Percentiles rank a stretch among this genome's conserved stretches.
Conservation (phyloP, 2,329 filamentous ascomycete genomes). For the Truncatella angustata region DNA sequence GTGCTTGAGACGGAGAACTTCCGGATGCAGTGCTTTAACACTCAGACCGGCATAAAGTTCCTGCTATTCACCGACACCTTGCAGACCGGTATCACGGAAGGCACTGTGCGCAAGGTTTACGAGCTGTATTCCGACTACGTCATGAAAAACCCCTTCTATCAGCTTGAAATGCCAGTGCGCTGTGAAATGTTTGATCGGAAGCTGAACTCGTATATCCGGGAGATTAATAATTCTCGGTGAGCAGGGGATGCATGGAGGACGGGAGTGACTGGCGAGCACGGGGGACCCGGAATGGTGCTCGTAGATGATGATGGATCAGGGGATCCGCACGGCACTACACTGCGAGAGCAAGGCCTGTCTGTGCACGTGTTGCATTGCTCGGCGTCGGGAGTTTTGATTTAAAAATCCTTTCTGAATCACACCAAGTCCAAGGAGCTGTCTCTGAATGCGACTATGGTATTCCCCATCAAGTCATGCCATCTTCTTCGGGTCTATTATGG, state of each 20-base stretch:
- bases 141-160: constrained; percentile 99
- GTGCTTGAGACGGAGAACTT: constrained; percentile 94
- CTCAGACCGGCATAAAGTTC: constrained; percentile 92
- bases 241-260: constrained; percentile 16
- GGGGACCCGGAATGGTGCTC: background rate
- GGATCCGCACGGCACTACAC: background rate
- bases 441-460: background rate
- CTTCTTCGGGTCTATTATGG: constrained; percentile 11
- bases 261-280: background rate
- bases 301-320: too few species aligned
- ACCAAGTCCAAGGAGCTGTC: background rate
- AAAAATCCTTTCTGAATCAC: background rate
- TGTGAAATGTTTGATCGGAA: constrained; percentile 95
- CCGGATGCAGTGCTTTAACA: constrained; percentile 93
- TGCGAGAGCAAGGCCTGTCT: background rate
- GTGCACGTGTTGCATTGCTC: background rate
- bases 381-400: constrained; percentile 7
- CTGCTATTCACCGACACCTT: constrained; percentile 88
- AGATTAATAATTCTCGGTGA: constrained; percentile 60
- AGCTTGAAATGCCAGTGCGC: constrained; percentile 93
- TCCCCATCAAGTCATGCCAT: background rate
- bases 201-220: constrained; percentile 75
- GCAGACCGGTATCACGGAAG: constrained; percentile 77
- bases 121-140: constrained; percentile 96
- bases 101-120: constrained; percentile 81